Evolutionary conservation across 208 protist species (phyloP).

Genomic region (Acanthamoeba sp.): DNA sequence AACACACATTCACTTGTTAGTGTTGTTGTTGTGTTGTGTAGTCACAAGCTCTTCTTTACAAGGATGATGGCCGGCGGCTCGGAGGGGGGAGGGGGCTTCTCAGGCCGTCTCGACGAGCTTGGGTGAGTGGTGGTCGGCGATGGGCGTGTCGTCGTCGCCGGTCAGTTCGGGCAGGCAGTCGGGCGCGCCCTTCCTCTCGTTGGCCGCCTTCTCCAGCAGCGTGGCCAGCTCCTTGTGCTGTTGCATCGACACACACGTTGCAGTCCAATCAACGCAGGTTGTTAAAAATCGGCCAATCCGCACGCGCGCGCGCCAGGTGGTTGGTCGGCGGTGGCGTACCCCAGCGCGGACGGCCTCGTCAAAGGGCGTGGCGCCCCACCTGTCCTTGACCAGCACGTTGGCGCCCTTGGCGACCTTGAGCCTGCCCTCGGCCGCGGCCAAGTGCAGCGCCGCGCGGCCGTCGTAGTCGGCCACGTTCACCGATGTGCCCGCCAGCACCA

Average conservation of each 20-base stretch:
- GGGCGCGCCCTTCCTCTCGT: neutral
- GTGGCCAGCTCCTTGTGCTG: neutral
- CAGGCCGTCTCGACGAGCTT: no score
- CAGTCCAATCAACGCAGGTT: no score
- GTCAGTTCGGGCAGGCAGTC: neutral
- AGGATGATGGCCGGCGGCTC: neutral
- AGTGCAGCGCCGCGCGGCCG: constrained; percentile 73
- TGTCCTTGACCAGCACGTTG: constrained; percentile 64
- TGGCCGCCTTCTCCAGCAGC: neutral
- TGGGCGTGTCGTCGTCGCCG: no score
- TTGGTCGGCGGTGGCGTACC: no score
- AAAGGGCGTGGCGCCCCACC: constrained; percentile 73
- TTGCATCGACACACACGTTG: neutral
- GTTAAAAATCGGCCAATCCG: no score
- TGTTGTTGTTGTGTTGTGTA: no score
- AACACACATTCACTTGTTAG: neutral
- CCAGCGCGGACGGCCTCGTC: constrained; percentile 51
- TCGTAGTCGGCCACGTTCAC: constrained; percentile 79
- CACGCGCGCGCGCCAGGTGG: no score
- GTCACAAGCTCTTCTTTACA: neutral
- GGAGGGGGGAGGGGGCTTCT: no score
- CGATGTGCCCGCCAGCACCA: constrained; percentile 11
- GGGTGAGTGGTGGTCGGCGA: no score
- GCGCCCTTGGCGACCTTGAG: constrained; percentile 66
- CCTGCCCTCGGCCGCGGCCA: constrained; percentile 73